Evolutionary conservation across 179 eudicot species (phyloP), one percentile per base, ranked within the genome.

Genomic region (Pouteria campechiana): DNA sequence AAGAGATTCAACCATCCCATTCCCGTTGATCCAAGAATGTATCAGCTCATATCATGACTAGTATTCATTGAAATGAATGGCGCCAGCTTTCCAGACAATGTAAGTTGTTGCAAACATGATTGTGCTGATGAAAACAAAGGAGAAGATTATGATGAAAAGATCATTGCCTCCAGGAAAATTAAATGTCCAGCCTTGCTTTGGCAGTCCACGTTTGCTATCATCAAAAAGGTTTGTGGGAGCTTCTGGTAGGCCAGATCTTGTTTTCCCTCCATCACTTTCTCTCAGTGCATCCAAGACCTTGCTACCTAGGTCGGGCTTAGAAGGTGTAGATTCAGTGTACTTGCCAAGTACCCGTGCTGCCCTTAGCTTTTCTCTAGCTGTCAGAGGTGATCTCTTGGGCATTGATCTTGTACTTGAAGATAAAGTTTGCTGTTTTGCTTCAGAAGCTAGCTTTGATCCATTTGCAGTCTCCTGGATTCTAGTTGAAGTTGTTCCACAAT

Each of bases 341-440:
- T 93, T 87, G 57, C 78, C 79, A 22, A 86, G 79, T 33, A 86
- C 90, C n/a, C 98, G 57, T 43, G 98, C 98, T 8, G 95, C 98
- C 61, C 93, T 72, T 46, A 90, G 67, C 57, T 83, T 74, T 65
- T 86, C 93, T 51, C 95, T 67, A 4, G 90, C 95, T 25, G 97
- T 89, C 48, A 89, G 39, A 12, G 89, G 60, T 2, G 68, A 52
- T 53, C 81, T 72, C 64, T 70, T 81, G 24, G 61, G 51, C 1
- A 30, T 21, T n/a, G 75, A 12, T 50, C 48, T 65, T 11, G 21
- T 13, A 37, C 58, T 60, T 29, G 55, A 34, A 13, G 77, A 22
- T 6, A 69, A 13, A 1, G 63, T 30, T 9, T 50, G 32, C 35
- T 22, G 57, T 14, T 60, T 62, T 36, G n/a, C 46, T n/a, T 45